These are phyloP conservation scores for Phaeosphaeriaceae sp. DNA, from an alignment of 2,329 filamentous ascomycete species.

Conservation along the genomic window DNA sequence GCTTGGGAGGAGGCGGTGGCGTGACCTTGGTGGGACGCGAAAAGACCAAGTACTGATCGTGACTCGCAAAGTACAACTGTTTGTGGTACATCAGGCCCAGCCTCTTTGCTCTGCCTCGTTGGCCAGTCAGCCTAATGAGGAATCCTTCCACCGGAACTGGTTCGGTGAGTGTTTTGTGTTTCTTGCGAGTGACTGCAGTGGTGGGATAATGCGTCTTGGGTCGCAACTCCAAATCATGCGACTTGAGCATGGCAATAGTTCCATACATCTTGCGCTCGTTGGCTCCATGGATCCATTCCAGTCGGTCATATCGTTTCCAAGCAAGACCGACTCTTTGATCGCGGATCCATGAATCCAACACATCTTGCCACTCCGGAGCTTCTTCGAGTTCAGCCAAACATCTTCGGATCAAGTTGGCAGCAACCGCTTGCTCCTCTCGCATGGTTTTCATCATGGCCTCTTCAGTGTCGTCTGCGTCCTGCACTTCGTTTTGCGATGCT, in stretches of 20 bases:
- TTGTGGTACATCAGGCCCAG: constrained; percentile 70
- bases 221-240: constrained; percentile 70
- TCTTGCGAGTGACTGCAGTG: constrained; percentile 50
- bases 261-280: constrained; percentile 75
- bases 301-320: constrained; percentile 72
- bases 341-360: constrained; percentile 65
- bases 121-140: constrained; percentile 68
- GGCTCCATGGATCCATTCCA: constrained; percentile 71
- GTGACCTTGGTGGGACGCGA: constrained; percentile 64
- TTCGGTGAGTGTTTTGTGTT: constrained; percentile 58
- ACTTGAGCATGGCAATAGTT: constrained; percentile 70
- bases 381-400: constrained; percentile 66
- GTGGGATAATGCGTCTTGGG: constrained; percentile 71
- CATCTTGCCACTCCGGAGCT: constrained; percentile 64
- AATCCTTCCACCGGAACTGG: constrained; percentile 71
- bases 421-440: constrained; percentile 62
- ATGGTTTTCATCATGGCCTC: constrained; percentile 54
- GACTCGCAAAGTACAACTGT: constrained; percentile 68
- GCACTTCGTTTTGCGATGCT: constrained; percentile 49
- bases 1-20: constrained; percentile 64
- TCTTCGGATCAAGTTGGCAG: constrained; percentile 62
- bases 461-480: constrained; percentile 55
- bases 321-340: constrained; percentile 68
- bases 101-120: constrained; percentile 64
- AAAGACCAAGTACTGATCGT: constrained; percentile 70